Evolutionary conservation across 23 red algal genomes (phyloP).

Genomic region (Gracilaria gracilis): DNA sequence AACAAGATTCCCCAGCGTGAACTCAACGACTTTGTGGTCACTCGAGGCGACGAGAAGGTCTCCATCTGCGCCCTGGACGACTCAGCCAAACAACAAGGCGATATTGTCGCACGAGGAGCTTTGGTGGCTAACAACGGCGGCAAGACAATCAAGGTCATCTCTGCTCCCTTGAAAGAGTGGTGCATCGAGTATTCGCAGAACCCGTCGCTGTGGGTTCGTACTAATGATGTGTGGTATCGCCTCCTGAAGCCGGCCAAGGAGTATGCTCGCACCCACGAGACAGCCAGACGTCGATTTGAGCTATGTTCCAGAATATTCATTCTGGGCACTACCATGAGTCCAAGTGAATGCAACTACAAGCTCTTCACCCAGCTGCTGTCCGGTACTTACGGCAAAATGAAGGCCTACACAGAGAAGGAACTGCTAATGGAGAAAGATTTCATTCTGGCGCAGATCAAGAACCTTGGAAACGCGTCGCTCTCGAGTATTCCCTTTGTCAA

Average conservation of each 20-base stretch:
- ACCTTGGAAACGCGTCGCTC: slow-evolving; percentile 40
- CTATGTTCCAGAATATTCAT: slow-evolving; percentile 79
- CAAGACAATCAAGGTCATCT: slow-evolving; percentile 41
- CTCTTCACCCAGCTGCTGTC: slow-evolving; percentile 38
- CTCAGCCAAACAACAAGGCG: not conserved
- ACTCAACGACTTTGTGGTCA: slow-evolving; percentile 70
- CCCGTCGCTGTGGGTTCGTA: slow-evolving; percentile 70
- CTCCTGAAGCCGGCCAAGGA: slow-evolving; percentile 72
- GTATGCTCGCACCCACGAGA: slow-evolving; percentile 63
- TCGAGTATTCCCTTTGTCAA: slow-evolving; percentile 47
- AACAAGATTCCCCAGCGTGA: slow-evolving; percentile 74
- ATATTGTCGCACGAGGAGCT: slow-evolving; percentile 54
- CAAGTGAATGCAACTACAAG: slow-evolving; percentile 47
- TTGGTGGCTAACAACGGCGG: slow-evolving; percentile 17
- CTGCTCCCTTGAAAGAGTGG: slow-evolving; percentile 74
- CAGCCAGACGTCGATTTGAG: slow-evolving; percentile 75
- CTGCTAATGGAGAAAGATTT: slow-evolving; percentile 74
- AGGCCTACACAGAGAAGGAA: slow-evolving; percentile 73
- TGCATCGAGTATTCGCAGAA: slow-evolving; percentile 80
- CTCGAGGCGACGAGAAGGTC: slow-evolving; percentile 61
- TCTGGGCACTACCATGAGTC: slow-evolving; percentile 56
- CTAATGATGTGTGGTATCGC: slow-evolving; percentile 65
- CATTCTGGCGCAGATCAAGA: slow-evolving; percentile 75
- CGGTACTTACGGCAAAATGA: slow-evolving; percentile 70
- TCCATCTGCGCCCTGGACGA: slow-evolving; percentile 70